phyloP scores from a whole-genome alignment of 2,329 filamentous ascomycete genomes.

The Acrocalymma vagum region DNA sequence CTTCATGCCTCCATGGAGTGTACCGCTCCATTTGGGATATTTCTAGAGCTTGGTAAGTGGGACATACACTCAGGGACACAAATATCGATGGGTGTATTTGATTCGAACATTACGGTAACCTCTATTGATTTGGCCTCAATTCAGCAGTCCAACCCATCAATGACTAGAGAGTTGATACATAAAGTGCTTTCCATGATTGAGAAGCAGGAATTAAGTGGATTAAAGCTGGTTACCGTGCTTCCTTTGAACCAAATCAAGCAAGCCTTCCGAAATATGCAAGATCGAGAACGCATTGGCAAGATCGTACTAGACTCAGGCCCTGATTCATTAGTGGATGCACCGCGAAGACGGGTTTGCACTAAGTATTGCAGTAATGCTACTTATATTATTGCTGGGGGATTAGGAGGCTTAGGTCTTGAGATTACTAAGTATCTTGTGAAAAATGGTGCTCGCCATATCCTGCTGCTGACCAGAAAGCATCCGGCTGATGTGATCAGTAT shows the following conservation, averaged over 20 bases:
- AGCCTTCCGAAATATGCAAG: constrained; percentile 22
- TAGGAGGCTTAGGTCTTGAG: constrained; percentile 25
- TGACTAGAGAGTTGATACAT: no score
- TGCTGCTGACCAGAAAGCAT: no score
- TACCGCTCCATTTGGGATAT: constrained; percentile 40
- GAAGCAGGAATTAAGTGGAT: no score
- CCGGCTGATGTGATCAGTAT: no score
- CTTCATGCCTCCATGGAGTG: constrained; percentile 29
- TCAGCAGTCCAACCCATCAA: constrained; percentile 8
- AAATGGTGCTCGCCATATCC: constrained; percentile 21
- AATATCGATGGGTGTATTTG: constrained; percentile 30
- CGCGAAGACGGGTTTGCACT: constrained; percentile 2
- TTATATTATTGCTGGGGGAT: constrained; percentile 26
- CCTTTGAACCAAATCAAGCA: no score
- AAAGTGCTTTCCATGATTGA: no score
- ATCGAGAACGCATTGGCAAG: constrained; percentile 10
- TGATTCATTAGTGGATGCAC: neutral
- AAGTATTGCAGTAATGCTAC: no score
- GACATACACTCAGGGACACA: constrained; percentile 5
- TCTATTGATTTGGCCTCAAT: constrained; percentile 17
- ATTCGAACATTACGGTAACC: constrained; percentile 14
- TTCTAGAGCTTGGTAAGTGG: constrained; percentile 29
- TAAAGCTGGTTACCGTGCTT: no score
- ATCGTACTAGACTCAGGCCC: constrained; percentile 6
- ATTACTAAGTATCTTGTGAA: constrained; percentile 20